A percentile compares a stretch with the other conserved stretches of the same genome.
These are phyloP conservation scores for Phytophthora lateralis DNA, from an alignment of 352 stramenopile genomes.

Conservation along the genomic window DNA sequence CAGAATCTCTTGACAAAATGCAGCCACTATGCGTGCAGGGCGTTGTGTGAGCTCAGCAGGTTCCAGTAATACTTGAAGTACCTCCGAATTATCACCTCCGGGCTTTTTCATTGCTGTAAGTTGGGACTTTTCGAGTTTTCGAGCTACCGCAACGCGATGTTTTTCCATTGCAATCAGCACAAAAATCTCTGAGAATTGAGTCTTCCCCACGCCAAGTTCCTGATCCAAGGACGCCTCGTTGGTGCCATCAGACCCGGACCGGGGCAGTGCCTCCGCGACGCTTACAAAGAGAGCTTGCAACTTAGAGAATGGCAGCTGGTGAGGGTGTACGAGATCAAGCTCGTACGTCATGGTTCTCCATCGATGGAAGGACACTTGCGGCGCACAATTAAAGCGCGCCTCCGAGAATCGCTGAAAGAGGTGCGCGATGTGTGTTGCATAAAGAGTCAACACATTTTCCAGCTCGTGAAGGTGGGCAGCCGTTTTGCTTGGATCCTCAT, in stretches of 20 bases:
- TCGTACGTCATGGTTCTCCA: conserved; percentile 45
- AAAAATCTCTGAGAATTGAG: conserved; percentile 37
- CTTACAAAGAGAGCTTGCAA: conserved; percentile 31
- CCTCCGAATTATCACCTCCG: conserved; percentile 1
- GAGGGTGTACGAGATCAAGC: conserved; percentile 34
- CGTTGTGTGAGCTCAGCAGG: conserved; percentile 5
- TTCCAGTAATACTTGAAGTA: conserved; percentile 3
- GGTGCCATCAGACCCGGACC: not conserved
- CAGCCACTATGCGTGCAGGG: conserved; percentile 41
- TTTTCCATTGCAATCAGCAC: conserved; percentile 38
- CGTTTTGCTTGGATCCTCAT: not conserved
- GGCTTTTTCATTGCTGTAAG: conserved; percentile 4
- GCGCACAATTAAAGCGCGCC: conserved; percentile 28
- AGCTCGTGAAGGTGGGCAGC: conserved; percentile 27
- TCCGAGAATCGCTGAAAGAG: conserved; percentile 49
- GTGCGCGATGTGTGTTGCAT: conserved; percentile 45
- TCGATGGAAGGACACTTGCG: conserved; percentile 36
- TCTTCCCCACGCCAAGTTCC: conserved; percentile 28
- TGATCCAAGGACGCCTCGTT: conserved; percentile 15
- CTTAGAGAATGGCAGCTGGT: conserved; percentile 24
- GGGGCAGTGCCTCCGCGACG: conserved; percentile 6
- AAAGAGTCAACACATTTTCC: conserved; percentile 45
- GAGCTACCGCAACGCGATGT: conserved; percentile 9
- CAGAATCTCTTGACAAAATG: conserved; percentile 52
- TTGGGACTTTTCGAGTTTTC: conserved; percentile 16